These are phyloP conservation scores for Castanea sativa DNA, from an alignment of 306 rosid genomes.

Conservation along the genomic window DNA sequence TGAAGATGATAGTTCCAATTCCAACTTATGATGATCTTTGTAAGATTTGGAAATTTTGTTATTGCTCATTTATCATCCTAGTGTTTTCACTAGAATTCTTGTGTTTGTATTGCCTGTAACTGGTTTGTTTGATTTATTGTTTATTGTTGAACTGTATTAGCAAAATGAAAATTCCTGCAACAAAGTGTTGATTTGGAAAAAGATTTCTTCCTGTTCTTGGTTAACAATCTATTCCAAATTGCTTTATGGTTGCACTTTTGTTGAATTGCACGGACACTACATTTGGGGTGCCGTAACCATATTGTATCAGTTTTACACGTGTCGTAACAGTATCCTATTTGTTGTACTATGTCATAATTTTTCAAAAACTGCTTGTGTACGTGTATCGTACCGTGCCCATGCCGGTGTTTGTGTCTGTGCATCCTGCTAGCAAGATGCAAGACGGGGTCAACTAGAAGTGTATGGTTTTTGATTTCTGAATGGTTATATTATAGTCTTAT, in stretches of 20 bases:
- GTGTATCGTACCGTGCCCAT: too few relatives aligned
- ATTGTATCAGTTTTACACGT: accelerated
- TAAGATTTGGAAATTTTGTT: constrained; percentile 13
- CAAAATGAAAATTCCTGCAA: neutral
- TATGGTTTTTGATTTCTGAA: neutral
- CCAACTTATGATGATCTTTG: constrained; percentile 23
- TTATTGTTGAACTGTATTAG: neutral
- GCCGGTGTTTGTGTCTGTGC: too few relatives aligned
- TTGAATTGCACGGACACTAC: neutral
- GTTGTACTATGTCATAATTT: too few relatives aligned
- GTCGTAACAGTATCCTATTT: too few relatives aligned
- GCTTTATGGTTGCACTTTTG: neutral
- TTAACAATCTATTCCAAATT: neutral
- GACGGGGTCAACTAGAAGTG: neutral
- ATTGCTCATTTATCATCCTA: constrained; percentile 2
- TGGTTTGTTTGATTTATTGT: neutral
- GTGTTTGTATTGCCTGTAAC: constrained; percentile 16
- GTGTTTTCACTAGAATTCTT: constrained; percentile 9
- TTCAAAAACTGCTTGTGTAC: too few relatives aligned
- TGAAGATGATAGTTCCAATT: constrained; percentile 26
- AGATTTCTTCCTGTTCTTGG: neutral
- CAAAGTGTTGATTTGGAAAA: neutral
- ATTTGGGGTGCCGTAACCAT: neutral
- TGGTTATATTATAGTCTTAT: neutral
- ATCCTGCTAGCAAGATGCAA: too few relatives aligned